These are phyloP conservation scores for Lactifluus pinguis DNA, from an alignment of 768 basidiomycete species.

Conservation along the genomic window DNA sequence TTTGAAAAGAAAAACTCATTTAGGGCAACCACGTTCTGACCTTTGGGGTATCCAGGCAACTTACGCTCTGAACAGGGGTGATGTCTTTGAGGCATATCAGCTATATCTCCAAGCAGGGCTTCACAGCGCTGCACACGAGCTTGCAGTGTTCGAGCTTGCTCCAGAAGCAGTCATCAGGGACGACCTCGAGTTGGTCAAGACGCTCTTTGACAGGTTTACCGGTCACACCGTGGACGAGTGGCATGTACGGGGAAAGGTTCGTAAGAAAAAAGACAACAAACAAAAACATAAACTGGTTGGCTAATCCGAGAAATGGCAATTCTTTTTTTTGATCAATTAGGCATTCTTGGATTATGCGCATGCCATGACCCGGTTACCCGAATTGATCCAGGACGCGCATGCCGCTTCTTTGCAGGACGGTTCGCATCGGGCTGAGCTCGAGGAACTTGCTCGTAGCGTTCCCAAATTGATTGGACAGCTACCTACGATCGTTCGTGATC, in stretches of 20 bases:
- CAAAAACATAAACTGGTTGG: too few relatives aligned
- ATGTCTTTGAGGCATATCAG: slow-evolving; percentile 68
- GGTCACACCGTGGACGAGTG: slow-evolving; percentile 59
- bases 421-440: slow-evolving; percentile 47
- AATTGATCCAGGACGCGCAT: slow-evolving; percentile 31
- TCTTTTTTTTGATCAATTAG: too few relatives aligned
- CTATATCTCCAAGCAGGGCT: slow-evolving; percentile 62
- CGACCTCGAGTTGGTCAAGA: slow-evolving; percentile 48
- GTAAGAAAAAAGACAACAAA: background rate
- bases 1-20: background rate
- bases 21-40: background rate
- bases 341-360: slow-evolving; percentile 65
- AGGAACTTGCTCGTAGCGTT: slow-evolving; percentile 47
- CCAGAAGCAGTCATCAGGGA: slow-evolving; percentile 72
- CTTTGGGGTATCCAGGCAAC: slow-evolving; percentile 44
- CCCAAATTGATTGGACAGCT: slow-evolving; percentile 59
- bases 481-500: slow-evolving; percentile 56
- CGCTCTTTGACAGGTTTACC: slow-evolving; percentile 60
- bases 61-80: slow-evolving; percentile 48
- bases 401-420: slow-evolving; percentile 21
- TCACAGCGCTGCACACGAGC: slow-evolving; percentile 67
- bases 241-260: slow-evolving; percentile 73
- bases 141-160: slow-evolving; percentile 80
- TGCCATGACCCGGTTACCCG: slow-evolving; percentile 50
- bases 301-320: too few relatives aligned